These are phyloP conservation scores for Tulasnella sp. DNA, from an alignment of 768 basidiomycete species.

Conservation along the genomic window DNA sequence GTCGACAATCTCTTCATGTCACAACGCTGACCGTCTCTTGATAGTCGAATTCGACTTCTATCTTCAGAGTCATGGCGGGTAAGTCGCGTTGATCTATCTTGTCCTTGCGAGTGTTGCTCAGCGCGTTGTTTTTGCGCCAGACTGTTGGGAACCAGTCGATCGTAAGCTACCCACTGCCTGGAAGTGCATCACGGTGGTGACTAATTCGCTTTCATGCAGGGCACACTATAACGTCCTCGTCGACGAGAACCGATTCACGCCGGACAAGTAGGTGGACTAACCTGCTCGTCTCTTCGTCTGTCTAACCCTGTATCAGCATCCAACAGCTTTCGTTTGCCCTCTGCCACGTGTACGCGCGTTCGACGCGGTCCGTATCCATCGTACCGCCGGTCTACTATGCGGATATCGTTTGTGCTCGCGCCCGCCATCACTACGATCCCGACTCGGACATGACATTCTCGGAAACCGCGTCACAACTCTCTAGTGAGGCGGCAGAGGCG, in stretches of 20 bases:
- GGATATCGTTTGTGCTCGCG: neutral
- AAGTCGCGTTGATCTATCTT: neutral
- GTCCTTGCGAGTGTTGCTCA: too few species aligned
- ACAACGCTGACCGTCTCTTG: neutral
- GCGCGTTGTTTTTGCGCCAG: neutral
- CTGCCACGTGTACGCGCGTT: neutral
- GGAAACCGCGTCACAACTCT: neutral
- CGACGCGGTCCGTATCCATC: neutral
- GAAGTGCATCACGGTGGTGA: neutral
- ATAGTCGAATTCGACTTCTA: slow-evolving; percentile 7
- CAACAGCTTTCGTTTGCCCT: neutral
- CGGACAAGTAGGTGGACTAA: neutral
- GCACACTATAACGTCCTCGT: slow-evolving; percentile 4
- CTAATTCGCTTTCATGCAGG: too few species aligned
- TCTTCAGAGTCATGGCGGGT: neutral
- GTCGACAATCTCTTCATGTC: neutral
- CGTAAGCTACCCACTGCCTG: neutral
- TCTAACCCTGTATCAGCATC: slow-evolving; percentile 39
- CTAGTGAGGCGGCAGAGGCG: neutral
- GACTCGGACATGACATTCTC: neutral
- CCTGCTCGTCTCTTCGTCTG: neutral
- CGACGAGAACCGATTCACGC: neutral
- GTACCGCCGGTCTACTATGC: neutral
- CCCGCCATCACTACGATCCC: neutral
- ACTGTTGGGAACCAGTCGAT: neutral